Base-by-base conservation (phyloP, 345 rosid species). In the Citrus glauca region DNA sequence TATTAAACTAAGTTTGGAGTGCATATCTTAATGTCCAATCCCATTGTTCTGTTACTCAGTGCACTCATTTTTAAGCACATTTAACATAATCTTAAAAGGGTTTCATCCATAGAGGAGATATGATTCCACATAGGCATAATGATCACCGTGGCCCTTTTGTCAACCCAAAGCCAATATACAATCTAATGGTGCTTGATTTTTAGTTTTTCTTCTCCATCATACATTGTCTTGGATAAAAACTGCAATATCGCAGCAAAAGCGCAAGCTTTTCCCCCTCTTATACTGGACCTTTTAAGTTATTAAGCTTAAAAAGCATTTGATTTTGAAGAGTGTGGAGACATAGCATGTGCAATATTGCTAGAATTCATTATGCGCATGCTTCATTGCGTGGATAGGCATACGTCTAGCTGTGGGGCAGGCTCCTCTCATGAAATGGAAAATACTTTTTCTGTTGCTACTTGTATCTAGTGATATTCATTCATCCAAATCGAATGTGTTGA, bases 341-440 rank as follows among this genome's bases (percentile, higher is more conserved):
- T 13, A 48, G 42, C 90, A 85, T 85, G 88, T 85, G 87, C 79
- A 22, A 30, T 53, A 59, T 71, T 70, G 75, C 69, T 42, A 78
- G 73, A 30, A 74, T 72, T 78, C 77, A 83, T 80, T 75, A 82
- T 79, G 81, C 78, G 72, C 75, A 55, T 55, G 78, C 61, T 66
- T 61, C 73, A 61, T 53, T 59, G 84, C 69, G 73, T 38, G 82
- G 77, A 53, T 19, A 7, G 67, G 35, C 24, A 22, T 63, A 30
- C 11, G 10, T 45, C 61, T 30, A 63, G 59, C 32, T 33, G 71
- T 64, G 61, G 66, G 66, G 25, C 17, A 16, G 35, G 33, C 24
- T 62, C 22, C n/a, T 74, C 69, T 30, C 59, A 53, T 53, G 7
- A 24, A 60, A 13, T 2, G 24, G 24, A 59, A 59, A 17, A 57